Conservation (phyloP, 192 early-diverging fungal species). For the Pecoramyces ruminantium region DNA sequence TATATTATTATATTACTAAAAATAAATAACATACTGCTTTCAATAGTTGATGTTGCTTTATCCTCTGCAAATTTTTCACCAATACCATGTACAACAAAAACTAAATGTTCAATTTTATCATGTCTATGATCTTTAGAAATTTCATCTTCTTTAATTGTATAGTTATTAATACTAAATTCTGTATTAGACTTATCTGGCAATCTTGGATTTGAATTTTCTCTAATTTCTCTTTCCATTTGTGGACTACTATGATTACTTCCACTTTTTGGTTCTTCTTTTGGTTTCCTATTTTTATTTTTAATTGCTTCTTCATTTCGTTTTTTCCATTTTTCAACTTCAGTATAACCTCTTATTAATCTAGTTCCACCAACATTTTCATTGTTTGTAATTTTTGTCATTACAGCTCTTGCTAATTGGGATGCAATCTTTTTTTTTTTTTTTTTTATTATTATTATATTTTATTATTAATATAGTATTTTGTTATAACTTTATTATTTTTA, state of each 20-base stretch:
- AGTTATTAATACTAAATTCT: constrained; percentile 18
- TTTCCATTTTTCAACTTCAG: constrained; percentile 42
- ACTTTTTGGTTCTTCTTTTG: neutral
- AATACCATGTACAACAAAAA: constrained; percentile 64
- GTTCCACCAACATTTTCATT: constrained; percentile 44
- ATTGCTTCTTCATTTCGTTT: constrained; percentile 1
- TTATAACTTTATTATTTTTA: too few species aligned
- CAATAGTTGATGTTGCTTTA: neutral
- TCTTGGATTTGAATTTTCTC: too few species aligned
- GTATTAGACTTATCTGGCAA: neutral
- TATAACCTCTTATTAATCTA: constrained; percentile 52
- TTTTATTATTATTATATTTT: too few species aligned
- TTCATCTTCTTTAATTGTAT: constrained; percentile 20
- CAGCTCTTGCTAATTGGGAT: constrained; percentile 31
- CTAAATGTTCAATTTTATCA: constrained; percentile 48
- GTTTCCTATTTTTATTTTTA: constrained; percentile 11
- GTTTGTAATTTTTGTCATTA: constrained; percentile 41
- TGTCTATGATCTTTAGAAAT: constrained; percentile 34
- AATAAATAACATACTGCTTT: neutral
- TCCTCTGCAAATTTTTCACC: neutral
- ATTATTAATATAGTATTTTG: too few species aligned
- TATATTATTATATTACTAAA: too few species aligned
- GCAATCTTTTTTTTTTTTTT: neutral
- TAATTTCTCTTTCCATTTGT: too few species aligned
- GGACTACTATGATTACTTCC: too few species aligned